These are phyloP conservation scores for Onygenales sp. DNA, from an alignment of 2,329 filamentous ascomycete genomes.

Conservation along the genomic window DNA sequence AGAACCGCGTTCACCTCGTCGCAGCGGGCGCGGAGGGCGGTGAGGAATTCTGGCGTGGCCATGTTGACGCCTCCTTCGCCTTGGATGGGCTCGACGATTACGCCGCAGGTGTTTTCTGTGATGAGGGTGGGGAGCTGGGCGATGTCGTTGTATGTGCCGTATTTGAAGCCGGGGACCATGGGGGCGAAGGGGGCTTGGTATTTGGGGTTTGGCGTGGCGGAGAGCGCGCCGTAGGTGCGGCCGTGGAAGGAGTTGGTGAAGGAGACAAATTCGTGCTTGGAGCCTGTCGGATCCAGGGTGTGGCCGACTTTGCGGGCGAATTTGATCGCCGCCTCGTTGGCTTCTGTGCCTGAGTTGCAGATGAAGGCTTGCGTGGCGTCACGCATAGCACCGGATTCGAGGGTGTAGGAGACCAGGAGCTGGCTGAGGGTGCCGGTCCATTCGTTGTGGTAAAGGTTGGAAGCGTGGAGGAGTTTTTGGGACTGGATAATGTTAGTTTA, in stretches of 20 bases:
- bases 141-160: slow-evolving; percentile 78
- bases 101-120: slow-evolving; percentile 78
- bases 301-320: slow-evolving; percentile 90
- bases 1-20: slow-evolving; percentile 79
- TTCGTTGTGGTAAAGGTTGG: slow-evolving; percentile 93
- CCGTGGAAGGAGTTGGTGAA: slow-evolving; percentile 93
- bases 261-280: slow-evolving; percentile 76
- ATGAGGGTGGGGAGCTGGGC: slow-evolving; percentile 62
- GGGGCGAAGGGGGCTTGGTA: slow-evolving; percentile 93
- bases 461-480: slow-evolving; percentile 76
- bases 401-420: slow-evolving; percentile 71
- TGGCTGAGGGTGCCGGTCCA: slow-evolving; percentile 89
- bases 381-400: slow-evolving; percentile 70
- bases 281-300: slow-evolving; percentile 57
- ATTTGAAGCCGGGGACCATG: slow-evolving; percentile 88
- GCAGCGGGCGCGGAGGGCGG: slow-evolving; percentile 74
- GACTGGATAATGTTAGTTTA: slow-evolving; percentile 30
- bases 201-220: slow-evolving; percentile 95
- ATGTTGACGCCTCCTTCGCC: slow-evolving; percentile 89
- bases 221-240: slow-evolving; percentile 87
- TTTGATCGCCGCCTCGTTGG: slow-evolving; percentile 96
- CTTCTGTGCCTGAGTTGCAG: slow-evolving; percentile 93
- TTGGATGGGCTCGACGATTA: slow-evolving; percentile 95
- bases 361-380: slow-evolving; percentile 74
- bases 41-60: slow-evolving; percentile 72